A percentile compares a stretch with the other conserved stretches of the same genome.
Conservation (phyloP, 805 yeast species). For the Tetrapisispora taiwanensis region DNA sequence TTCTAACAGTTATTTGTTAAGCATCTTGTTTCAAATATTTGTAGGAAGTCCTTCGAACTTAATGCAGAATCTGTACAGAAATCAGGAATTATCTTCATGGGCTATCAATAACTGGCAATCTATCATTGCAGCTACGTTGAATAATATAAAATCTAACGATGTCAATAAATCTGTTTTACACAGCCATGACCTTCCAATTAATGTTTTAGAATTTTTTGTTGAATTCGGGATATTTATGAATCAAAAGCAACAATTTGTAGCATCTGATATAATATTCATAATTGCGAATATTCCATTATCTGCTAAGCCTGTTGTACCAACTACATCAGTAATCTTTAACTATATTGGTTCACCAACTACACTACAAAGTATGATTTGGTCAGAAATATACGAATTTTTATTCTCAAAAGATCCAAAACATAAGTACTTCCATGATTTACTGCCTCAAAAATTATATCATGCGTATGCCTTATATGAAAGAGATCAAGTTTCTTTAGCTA, state of each 20-base stretch:
- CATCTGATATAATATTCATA: constrained; percentile 38
- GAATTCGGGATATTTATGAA: constrained; percentile 43
- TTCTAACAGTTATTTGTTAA: constrained; percentile 35
- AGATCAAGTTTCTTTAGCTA: constrained; percentile 49
- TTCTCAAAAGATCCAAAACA: constrained; percentile 27
- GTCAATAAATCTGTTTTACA: neutral
- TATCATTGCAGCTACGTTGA: constrained; percentile 33
- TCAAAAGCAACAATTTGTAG: constrained; percentile 25
- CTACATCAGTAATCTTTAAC: constrained; percentile 31
- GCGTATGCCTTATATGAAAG: constrained; percentile 61
- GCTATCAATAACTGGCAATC: constrained; percentile 45
- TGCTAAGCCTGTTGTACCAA: constrained; percentile 16
- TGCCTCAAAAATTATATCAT: constrained; percentile 53
- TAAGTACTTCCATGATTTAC: constrained; percentile 39
- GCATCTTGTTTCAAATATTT: constrained; percentile 50
- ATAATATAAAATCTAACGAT: constrained; percentile 17
- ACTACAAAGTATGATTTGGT: constrained; percentile 41
- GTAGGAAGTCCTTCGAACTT: constrained; percentile 51
- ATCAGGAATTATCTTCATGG: constrained; percentile 36
- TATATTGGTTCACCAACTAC: constrained; percentile 32
- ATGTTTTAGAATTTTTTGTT: constrained; percentile 33
- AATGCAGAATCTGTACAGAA: constrained; percentile 37
- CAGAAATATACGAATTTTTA: constrained; percentile 57
- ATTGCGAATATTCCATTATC: constrained; percentile 40
- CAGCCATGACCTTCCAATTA: constrained; percentile 15